Percentiles rank a stretch among this genome's conserved stretches.
phyloP scores from a whole-genome alignment of 306 rosid genomes.

The Lathyrus tuberosus region DNA sequence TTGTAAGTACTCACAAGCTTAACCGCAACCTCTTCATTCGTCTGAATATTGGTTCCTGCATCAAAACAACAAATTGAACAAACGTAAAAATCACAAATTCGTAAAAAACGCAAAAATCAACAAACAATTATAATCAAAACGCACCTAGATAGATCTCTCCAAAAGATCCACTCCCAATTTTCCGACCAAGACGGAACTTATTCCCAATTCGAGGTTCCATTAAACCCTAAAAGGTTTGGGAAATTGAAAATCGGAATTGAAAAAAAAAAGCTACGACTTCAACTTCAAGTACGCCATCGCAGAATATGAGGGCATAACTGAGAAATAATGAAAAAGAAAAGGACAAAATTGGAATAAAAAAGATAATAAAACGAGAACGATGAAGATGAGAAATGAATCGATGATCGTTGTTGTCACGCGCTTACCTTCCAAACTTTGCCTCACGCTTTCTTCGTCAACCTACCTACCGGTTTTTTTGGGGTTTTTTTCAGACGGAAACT shows the following conservation, averaged over 20 bases:
- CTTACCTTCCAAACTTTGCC: slow-evolving; percentile 32
- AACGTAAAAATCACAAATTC: background rate
- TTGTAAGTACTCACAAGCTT: slow-evolving; percentile 74
- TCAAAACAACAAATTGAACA: background rate
- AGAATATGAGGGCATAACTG: slow-evolving; percentile 36
- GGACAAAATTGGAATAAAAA: slow-evolving; percentile 47
- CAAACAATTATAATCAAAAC: slow-evolving; percentile 4
- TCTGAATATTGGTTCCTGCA: slow-evolving; percentile 91
- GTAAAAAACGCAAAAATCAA: background rate
- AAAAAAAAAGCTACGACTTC: slow-evolving; percentile 39
- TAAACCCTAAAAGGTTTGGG: slow-evolving; percentile 42
- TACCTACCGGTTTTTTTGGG: too few relatives aligned
- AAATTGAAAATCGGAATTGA: slow-evolving; percentile 31
- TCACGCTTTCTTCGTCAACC: slow-evolving; percentile 29
- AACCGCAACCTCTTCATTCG: slow-evolving; percentile 95
- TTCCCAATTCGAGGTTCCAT: slow-evolving; percentile 97
- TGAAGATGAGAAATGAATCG: slow-evolving; percentile 18
- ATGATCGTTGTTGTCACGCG: slow-evolving; percentile 32
- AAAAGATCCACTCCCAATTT: slow-evolving; percentile 98
- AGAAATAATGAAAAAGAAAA: slow-evolving; percentile 25
- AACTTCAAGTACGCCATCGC: slow-evolving; percentile 41
- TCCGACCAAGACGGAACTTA: slow-evolving; percentile 93
- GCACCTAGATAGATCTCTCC: slow-evolving; percentile 97
- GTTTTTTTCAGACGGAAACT: too few relatives aligned
- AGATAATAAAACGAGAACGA: slow-evolving; percentile 25